Conservation (phyloP, 768 basidiomycete genomes). For the Mycena leptocephala region DNA sequence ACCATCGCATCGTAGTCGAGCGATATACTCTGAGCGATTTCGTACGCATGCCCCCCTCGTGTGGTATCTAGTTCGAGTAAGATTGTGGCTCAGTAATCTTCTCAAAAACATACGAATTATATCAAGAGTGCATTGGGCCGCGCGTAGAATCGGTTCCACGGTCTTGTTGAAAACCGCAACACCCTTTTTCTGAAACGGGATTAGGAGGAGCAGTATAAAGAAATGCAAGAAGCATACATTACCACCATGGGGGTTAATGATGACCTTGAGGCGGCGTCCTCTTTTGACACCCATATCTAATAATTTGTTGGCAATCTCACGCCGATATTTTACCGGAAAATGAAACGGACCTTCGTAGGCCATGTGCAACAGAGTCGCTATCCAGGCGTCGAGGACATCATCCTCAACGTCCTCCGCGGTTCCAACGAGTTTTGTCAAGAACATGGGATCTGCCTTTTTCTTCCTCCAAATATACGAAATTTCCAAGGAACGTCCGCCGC, state of each 20-base stretch:
- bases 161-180: constrained; percentile 65
- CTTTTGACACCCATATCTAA: constrained; percentile 67
- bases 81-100: neutral
- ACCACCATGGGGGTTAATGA: constrained; percentile 90
- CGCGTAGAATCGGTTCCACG: constrained; percentile 81
- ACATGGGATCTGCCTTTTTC: constrained; percentile 56
- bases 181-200: constrained; percentile 71
- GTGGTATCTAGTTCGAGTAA: constrained; percentile 69
- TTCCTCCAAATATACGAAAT: constrained; percentile 68
- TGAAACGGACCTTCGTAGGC: constrained; percentile 74
- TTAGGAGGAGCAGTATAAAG: constrained; percentile 13
- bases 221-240: constrained; percentile 62
- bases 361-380: constrained; percentile 64
- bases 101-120: constrained; percentile 67
- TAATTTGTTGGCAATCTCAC: neutral
- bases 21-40: constrained; percentile 71
- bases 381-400: constrained; percentile 64
- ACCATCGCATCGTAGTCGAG: constrained; percentile 82
- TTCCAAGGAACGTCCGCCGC: constrained; percentile 54
- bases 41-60: constrained; percentile 74
- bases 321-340: neutral
- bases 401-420: constrained; percentile 53
- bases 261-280: constrained; percentile 71
- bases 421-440: constrained; percentile 63
- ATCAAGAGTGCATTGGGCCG: constrained; percentile 76